A percentile compares a stretch with the other conserved stretches of the same genome.
phyloP scores from a whole-genome alignment of 345 rosid species.

The Orychophragmus violaceus region DNA sequence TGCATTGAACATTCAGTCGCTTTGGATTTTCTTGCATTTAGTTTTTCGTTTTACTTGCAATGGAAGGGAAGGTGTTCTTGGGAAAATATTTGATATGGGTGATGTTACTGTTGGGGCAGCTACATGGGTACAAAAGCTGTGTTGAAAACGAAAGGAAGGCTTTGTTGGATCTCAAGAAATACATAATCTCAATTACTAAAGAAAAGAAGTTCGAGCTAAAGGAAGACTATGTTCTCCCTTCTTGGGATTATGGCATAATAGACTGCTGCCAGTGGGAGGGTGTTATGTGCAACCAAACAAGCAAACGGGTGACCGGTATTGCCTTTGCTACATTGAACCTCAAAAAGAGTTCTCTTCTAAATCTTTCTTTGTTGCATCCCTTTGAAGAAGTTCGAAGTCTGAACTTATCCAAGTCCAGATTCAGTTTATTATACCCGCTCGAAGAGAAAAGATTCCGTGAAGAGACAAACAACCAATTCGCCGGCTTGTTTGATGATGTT shows the following conservation, averaged over 20 bases:
- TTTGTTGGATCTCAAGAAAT: background rate
- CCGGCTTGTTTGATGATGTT: slow-evolving; percentile 5
- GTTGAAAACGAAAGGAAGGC: background rate
- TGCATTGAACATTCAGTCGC: too few relatives aligned
- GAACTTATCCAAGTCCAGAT: background rate
- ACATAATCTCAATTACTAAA: background rate
- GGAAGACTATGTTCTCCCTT: background rate
- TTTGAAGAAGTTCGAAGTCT: slow-evolving; percentile 8
- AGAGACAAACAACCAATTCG: too few relatives aligned
- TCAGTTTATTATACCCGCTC: too few relatives aligned
- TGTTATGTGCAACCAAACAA: background rate
- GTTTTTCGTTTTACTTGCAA: background rate
- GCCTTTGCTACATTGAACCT: background rate
- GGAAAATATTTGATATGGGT: background rate
- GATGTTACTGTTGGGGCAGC: background rate
- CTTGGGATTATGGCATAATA: background rate
- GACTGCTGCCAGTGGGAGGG: background rate
- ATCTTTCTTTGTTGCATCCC: slow-evolving; percentile 8
- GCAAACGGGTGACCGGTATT: background rate
- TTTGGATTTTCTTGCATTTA: too few relatives aligned
- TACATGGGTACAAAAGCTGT: background rate
- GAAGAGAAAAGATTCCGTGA: too few relatives aligned
- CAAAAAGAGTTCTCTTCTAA: background rate
- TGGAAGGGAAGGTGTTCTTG: background rate
- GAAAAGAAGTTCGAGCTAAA: too few relatives aligned